Evolutionary conservation across 2,329 filamentous ascomycete genomes (phyloP).

Genomic region (Gaeumannomyces tritici): DNA sequence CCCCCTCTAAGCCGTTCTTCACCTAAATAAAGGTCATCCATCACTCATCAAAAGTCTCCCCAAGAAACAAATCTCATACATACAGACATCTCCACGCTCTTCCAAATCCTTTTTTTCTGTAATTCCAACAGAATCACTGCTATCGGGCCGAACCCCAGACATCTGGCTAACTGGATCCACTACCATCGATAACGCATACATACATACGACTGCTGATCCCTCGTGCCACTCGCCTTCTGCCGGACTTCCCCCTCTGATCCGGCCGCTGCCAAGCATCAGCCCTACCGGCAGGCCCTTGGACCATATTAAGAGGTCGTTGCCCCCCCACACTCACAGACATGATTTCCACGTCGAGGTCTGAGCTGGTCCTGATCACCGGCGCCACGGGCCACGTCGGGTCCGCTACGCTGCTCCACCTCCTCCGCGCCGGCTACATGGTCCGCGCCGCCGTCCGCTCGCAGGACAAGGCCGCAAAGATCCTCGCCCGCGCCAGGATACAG

Average conservation of each 20-base stretch:
- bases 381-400: slow-evolving; percentile 13
- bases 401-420: slow-evolving; percentile 7
- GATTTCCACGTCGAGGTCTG: slow-evolving; percentile 5
- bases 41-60: neutral
- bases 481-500: slow-evolving; percentile 6
- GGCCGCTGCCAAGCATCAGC: neutral
- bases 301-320: neutral
- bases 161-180: neutral
- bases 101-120: neutral
- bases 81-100: neutral
- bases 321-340: neutral
- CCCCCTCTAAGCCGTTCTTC: too few species aligned
- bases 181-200: neutral
- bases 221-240: neutral
- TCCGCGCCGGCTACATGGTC: slow-evolving; percentile 8
- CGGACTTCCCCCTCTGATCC: neutral
- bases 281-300: neutral
- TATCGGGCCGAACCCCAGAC: neutral
- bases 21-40: neutral
- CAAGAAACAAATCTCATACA: neutral
- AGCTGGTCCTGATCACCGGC: slow-evolving; percentile 10
- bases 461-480: slow-evolving; percentile 5
- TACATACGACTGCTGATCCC: neutral
- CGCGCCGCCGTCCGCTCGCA: slow-evolving; percentile 10
- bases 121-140: neutral